phyloP scores from a whole-genome alignment of 768 basidiomycete genomes.

The Panaeolus papilionaceus region DNA sequence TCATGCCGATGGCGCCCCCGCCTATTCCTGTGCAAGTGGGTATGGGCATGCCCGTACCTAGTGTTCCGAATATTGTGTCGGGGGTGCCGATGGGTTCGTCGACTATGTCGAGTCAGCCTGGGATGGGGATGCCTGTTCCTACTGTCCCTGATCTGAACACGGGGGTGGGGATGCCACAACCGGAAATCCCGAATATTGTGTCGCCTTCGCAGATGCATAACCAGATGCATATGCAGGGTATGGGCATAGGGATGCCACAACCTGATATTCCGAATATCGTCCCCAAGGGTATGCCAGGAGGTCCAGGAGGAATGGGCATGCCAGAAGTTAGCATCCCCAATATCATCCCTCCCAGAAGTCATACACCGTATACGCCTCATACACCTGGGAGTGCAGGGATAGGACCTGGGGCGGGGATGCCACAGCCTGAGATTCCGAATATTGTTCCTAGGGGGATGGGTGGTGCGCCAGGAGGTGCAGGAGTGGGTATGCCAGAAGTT shows the following conservation, averaged over 20 bases:
- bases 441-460: slow-evolving; percentile 12
- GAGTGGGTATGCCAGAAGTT: not conserved
- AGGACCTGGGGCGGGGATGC: not conserved
- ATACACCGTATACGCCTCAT: not conserved
- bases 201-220: not conserved
- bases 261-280: slow-evolving; percentile 9
- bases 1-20: slow-evolving; percentile 26
- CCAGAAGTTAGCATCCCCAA: not conserved
- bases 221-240: not conserved
- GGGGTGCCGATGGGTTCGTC: not conserved
- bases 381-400: not conserved
- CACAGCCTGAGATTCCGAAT: slow-evolving; percentile 2
- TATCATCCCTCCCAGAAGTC: not conserved
- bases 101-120: not conserved
- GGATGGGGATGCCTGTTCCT: not conserved
- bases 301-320: not conserved
- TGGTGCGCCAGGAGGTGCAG: not conserved
- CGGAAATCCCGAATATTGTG: not conserved
- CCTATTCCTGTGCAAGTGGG: not conserved
- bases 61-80: not conserved
- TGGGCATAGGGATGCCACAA: not conserved
- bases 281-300: not conserved
- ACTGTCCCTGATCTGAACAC: not conserved
- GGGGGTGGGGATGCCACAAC: not conserved
- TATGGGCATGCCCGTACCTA: slow-evolving; percentile 11